These are phyloP conservation scores for Ambrosia artemisiifolia DNA, from an alignment of 129 eudicot genomes.

Conservation along the genomic window DNA sequence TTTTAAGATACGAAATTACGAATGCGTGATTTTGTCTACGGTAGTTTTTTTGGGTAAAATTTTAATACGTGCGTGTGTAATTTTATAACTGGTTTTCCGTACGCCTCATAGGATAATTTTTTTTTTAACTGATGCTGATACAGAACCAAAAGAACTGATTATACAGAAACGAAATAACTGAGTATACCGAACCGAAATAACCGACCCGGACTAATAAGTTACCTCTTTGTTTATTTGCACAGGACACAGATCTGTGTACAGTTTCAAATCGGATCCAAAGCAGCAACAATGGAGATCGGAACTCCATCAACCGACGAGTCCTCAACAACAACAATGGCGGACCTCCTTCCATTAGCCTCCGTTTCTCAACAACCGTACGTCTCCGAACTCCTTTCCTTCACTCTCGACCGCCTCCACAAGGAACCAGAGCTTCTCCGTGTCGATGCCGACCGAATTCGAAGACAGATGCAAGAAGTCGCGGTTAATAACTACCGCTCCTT, in stretches of 20 bases:
- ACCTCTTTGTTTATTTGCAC: too few species aligned
- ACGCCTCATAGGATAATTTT: too few species aligned
- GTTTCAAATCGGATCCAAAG: conserved; percentile 17
- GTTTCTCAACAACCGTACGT: conserved; percentile 92
- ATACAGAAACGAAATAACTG: too few species aligned
- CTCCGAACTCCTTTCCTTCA: conserved; percentile 96
- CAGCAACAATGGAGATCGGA: conserved; percentile 40
- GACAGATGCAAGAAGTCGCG: conserved; percentile 99
- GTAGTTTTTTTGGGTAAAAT: too few species aligned
- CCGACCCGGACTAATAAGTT: too few species aligned
- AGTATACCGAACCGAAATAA: too few species aligned
- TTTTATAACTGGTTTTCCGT: too few species aligned
- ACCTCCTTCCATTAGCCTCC: conserved; percentile 77
- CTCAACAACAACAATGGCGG: conserved; percentile 36
- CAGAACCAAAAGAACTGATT: too few species aligned
- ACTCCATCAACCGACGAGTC: conserved; percentile 34
- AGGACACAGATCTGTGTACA: conserved; percentile 19
- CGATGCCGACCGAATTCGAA: conserved; percentile 90
- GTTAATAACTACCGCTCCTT: conserved; percentile 91
- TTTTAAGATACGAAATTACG: too few species aligned
- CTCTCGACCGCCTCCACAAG: conserved; percentile 97
- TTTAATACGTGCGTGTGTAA: too few species aligned
- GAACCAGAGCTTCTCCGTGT: conserved; percentile 98
- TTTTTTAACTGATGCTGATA: too few species aligned
- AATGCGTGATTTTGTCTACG: too few species aligned